Evolutionary conservation across 2,329 filamentous ascomycete genomes (phyloP), one percentile per base, ranked within the genome.

Genomic region (Ascochyta clinopodiicola): DNA sequence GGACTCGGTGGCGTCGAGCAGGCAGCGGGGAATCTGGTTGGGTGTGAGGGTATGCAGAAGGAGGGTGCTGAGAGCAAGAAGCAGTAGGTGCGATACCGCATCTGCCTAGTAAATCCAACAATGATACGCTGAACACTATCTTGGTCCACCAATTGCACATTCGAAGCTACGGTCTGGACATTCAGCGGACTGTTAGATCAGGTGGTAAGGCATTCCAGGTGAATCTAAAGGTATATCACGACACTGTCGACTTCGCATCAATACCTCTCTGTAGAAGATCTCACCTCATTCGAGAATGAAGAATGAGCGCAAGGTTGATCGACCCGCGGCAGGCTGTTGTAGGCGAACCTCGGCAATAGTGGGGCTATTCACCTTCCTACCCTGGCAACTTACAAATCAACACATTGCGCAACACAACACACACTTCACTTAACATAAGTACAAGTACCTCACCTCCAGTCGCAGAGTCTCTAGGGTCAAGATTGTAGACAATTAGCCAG

Each of bases 31-130:
- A 84, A 83, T 67, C 74, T 83, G 0, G 82, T 85, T 0, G 88
- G 88, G 0, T 91, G 88, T 61, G 85, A 88, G 72, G 88, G 88
- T 0, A 90, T 91, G 88, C 77, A 84, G 73, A 80, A 70, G 61
- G 70, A 74, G 64, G 71, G 71, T 0, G 67, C 57, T 1, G 64
- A 68, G 63, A 68, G 62, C 34, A 71, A 69, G 66, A 64, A 67
- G 56, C 43, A 69, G 56, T 63, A 61, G 45, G 15, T 1, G 32
- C 21, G 22, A 31, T 29, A 31, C 22, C 19, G n/a, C 8, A 32
- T 13, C 10, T 0, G 22, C 12, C 13, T 39, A 25, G 21, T 25
- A 25, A 39, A 25, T 8, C 1, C 12, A 27, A 39, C n/a, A 22
- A 22, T 15, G 12, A 36, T n/a, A 8, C 24, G 37, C 25, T 25